Percentiles rank a stretch among this genome's conserved stretches.
Conservation (phyloP, 2,329 filamentous ascomycete species). For the Pyricularia grisea region DNA sequence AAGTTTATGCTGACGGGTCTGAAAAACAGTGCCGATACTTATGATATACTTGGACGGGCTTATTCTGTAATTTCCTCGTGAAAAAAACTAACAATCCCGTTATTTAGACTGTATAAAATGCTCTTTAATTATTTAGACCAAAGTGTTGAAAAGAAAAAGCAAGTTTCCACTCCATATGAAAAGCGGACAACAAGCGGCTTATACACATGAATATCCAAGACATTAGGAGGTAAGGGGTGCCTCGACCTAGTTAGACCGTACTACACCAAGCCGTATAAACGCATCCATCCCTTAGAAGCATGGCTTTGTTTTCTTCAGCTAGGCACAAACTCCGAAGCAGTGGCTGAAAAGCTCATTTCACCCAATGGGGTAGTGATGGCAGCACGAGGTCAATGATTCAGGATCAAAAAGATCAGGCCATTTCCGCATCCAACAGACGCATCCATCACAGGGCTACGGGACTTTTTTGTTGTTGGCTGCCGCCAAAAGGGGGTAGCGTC, state of each 20-base stretch:
- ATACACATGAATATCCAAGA: neutral
- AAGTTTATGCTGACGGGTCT: neutral
- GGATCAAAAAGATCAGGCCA: neutral
- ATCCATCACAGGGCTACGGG: neutral
- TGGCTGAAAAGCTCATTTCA: neutral
- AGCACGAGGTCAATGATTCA: neutral
- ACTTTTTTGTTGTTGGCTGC: neutral
- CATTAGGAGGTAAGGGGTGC: neutral
- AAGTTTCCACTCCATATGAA: neutral
- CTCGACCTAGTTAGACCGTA: neutral
- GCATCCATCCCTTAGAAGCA: neutral
- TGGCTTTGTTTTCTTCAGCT: neutral
- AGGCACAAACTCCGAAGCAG: neutral
- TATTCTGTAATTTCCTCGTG: neutral
- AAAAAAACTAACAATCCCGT: neutral
- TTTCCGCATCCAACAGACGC: neutral
- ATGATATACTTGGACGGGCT: neutral
- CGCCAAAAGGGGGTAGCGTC: neutral
- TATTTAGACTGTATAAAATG: neutral
- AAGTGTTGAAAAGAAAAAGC: neutral
- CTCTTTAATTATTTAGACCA: neutral
- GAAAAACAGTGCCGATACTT: neutral
- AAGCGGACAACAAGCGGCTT: neutral
- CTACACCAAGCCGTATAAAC: neutral
- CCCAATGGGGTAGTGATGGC: neutral